Base-by-base conservation (phyloP, 108 stramenopile species). In the Ochromonas danica region DNA sequence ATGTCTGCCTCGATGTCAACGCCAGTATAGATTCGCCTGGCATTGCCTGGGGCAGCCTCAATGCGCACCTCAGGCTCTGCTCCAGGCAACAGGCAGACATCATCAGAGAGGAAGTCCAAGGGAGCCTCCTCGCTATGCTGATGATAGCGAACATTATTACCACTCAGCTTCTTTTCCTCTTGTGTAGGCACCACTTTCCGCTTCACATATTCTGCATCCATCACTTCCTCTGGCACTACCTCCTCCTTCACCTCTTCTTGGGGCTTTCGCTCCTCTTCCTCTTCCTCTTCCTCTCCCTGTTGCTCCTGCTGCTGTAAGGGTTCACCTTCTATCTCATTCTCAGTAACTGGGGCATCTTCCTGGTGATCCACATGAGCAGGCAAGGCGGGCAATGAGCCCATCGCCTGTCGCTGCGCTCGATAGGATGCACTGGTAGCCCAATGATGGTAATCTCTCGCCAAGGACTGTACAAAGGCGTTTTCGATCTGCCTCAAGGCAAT, bases 11-110 rank as follows among this genome's bases (percentile, higher is more conserved):
- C 81, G 61, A 94, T 92, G 81, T 94, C 94, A 81, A 94, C 91
- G 0, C 92, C 92, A 3, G 94, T 91, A 85, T 90, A 94, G 45
- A 94, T 94, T n/a, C 94, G 79, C 10, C 94, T 61, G 0, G 91
- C 90, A 82, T 94, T 94, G 65, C 91, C 88, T 17, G 94, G 92
- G 71, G 94, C 94, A 78, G 89, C 91, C 79, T 94, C 92, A 22
- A 94, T 90, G 0, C 92, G 82, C 0, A 92, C 91, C 3, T 92
- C 81, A 14, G 92, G 91, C 80, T 94, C 94, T 6, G 63, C 45
- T 31, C 91, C 92, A 0, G 91, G 91, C 0, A 94, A 82, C 60
- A 94, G 77, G 83, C 93, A 94, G 31, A 89, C 80, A 65, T 93
- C 90, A 51, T 91, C 90, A 74, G 85, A 85, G 40, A 94, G 83